Evolutionary conservation across 495 filamentous ascomycete genomes (phyloP), one percentile per base, ranked within the genome.

Genomic region (Penicillium fimorum): DNA sequence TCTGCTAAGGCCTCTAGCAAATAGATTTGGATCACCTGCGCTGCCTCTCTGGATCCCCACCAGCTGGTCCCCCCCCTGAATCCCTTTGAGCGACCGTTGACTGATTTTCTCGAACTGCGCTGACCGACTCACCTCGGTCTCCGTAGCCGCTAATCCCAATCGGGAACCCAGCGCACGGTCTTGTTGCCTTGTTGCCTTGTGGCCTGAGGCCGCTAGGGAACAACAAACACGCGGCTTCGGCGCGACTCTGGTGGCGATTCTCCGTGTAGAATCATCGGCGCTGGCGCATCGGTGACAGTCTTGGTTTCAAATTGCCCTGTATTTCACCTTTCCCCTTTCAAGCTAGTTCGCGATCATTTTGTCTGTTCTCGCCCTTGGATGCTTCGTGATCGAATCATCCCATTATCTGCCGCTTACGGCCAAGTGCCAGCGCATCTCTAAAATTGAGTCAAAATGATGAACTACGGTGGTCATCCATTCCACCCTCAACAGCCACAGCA

Each of bases 391-490:
- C 42, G 42, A 50, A 50, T 40, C 41, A 48, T 42, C 59, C 49
- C 44, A 64, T 59, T 50, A 25, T 55, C 53, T 50, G 47, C 55
- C 59, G 60, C 63, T 63, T 49, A 63, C 57, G 55, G 56, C 29
- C 59, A 44, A 58, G 48, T 50, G 41, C 53, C 47, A 42, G 45
- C 56, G 51, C 48, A 53, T 29, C 22, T 40, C 53, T 61, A 56
- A 38, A 63, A 45, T 50, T 50, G 30, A 27, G 11, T 50, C 42
- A 66, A 64, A 37, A 67, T 69, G 63, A 68, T 68, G 63, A 59
- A 64, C 47, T 76, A 73, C 61, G 67, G 67, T 47, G 67, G 70
- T 53, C 69, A 70, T 51, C 59, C 64, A 13, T 72, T 71, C 35
- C 67, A 70, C 46, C 65, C 62, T 47, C 66, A 67, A 30, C 63